Evolutionary conservation across 2,329 filamentous ascomycete species (phyloP), one percentile per base, ranked within the genome.

Genomic region (Nemania sp.): DNA sequence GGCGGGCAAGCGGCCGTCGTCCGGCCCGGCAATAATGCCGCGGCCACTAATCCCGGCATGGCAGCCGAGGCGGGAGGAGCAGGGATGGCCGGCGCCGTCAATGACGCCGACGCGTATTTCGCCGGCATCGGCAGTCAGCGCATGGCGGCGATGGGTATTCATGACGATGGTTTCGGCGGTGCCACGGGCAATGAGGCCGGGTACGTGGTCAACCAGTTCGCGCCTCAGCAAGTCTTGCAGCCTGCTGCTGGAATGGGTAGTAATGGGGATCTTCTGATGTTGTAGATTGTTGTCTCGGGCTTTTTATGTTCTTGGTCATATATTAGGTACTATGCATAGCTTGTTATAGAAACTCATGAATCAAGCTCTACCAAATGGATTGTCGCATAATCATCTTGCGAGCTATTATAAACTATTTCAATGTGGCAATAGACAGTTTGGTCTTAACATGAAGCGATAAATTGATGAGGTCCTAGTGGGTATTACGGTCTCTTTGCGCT

Each of bases 51-150:
- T 6, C 54, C 56, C 36, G 68, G 70, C 19, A 61, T 65, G 67
- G 75, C 5, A 80, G 86, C 49, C 20, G 30, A 26, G 2, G n/a
- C 36, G 2, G 52, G 30, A n/a, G 11, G 41, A 5, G 34, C 53
- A 9, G 46, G 22, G 14, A 77, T 91, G 52, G 79, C 83, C 3
- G 83, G 85, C 22, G 91, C 91, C 1, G 85, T 95, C 30, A 89
- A 81, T 65, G 91, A 94, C 49, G 93, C 92, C 8, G 93, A 97
- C 67, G 84, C 87, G 14, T 97, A 96, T 73, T 97, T 97, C 72
- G 86, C 89, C 14, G 88, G 85, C 39, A 78, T 91, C n/a, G 86
- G 86, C 1, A 82, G 76, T 54, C 83, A 86, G 69, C 86, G 89
- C 68, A 89, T 91, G 86, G 84, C 83, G 4, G 80, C 82, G 14